Conservation (phyloP, 345 rosid genomes). For the Firmiana major region DNA sequence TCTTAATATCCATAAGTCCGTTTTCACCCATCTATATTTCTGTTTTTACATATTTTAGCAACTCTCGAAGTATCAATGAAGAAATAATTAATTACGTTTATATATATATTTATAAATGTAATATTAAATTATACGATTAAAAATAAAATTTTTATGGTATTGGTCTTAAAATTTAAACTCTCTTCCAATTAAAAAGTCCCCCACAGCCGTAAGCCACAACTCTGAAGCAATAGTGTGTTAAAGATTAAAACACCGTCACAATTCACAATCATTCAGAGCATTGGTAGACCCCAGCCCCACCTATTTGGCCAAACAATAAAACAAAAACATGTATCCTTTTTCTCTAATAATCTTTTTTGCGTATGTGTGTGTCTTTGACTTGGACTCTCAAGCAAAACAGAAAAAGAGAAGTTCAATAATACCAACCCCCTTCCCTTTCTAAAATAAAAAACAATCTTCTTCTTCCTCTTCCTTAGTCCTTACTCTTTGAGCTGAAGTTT, state of each 20-base stretch:
- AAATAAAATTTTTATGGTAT: no score
- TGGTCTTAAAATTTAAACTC: no score
- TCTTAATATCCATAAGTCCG: no score
- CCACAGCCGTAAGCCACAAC: background rate
- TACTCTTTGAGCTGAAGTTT: background rate
- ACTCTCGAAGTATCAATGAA: no score
- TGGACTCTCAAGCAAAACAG: slow-evolving; percentile 15
- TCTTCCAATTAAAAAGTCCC: no score
- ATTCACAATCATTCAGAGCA: slow-evolving; percentile 21
- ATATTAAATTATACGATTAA: no score
- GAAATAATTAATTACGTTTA: no score
- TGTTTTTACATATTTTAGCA: no score
- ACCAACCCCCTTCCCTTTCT: background rate
- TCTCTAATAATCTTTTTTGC: slow-evolving; percentile 16
- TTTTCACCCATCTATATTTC: no score
- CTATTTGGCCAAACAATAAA: slow-evolving; percentile 29
- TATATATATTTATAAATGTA: no score
- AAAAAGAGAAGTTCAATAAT: background rate
- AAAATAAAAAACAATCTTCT: background rate
- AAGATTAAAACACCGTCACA: no score
- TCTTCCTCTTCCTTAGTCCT: background rate
- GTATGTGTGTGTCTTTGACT: slow-evolving; percentile 32
- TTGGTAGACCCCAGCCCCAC: slow-evolving; percentile 6
- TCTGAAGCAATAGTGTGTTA: background rate
- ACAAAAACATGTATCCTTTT: slow-evolving; percentile 22